Evolutionary conservation across 352 stramenopile species (phyloP), one percentile per base, ranked within the genome.

Genomic region (Phytophthora fragariaefolia): DNA sequence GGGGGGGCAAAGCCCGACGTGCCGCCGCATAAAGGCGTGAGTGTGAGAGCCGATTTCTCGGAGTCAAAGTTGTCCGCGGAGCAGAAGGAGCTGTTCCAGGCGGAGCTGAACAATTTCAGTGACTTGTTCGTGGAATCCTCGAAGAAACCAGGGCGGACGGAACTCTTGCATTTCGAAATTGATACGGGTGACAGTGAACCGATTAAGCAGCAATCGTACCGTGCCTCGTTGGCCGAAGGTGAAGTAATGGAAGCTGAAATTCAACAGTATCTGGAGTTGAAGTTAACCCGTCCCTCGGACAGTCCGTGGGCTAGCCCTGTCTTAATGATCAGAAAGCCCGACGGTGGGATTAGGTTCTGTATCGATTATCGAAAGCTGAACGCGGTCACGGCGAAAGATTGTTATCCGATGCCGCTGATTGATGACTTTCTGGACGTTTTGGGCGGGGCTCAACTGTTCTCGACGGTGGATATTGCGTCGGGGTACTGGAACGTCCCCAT

Each of bases 381-480:
- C 28, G 24, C 58, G 0, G 20, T 66, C 4, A 66, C 48, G 2
- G 22, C 53, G 2, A 52, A 58, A 12, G 58, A 59, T 20, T 59
- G 58, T n/a, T 59, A 59, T 24, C 26, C 48, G 1, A 58, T 59
- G 38, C 38, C 58, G 1, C 28, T 66, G 12, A 59, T 66, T 26
- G 48, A 66, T 26, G 58, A 66, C 23, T 59, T 66, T n/a, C 28
- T 54, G 9, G 48, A 59, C 8, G 58, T 66, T 2, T 46, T 46
- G 6, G 58, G n/a, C 2, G 46, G 42, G 8, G 38, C n/a, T 26
- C 20, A 30, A n/a, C 23, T 61, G 9, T 53, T 61, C 40, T 61
- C 54, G 26, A 61, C 34, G 1, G 49, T 36, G 51, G 50, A 58
- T n/a, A n/a, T n/a, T n/a, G n/a, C n/a, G n/a, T n/a, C n/a, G n/a